phyloP scores from a whole-genome alignment of 2,329 filamentous ascomycete genomes.

The Tetracladium maxilliforme region DNA sequence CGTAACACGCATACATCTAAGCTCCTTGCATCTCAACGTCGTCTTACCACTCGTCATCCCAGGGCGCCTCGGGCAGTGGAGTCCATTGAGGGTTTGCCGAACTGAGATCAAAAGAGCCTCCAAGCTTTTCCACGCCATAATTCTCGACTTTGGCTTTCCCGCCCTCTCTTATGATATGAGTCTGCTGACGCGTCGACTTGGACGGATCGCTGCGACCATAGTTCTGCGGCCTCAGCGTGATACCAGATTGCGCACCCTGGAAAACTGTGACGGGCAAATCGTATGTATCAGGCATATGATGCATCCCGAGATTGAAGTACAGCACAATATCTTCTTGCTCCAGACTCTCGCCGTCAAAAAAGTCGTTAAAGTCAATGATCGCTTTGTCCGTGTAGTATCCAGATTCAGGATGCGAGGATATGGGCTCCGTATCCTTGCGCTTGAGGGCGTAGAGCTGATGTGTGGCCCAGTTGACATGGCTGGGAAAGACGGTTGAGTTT shows the following conservation, averaged over 20 bases:
- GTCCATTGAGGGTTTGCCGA: too few relatives aligned
- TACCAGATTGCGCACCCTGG: constrained; percentile 21
- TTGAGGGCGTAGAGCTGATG: constrained; percentile 22
- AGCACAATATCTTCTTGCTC: constrained; percentile 25
- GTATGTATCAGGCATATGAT: constrained; percentile 28
- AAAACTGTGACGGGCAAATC: constrained; percentile 19
- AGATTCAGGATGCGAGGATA: constrained; percentile 18
- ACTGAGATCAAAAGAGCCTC: too few relatives aligned
- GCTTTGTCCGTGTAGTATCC: constrained; percentile 20
- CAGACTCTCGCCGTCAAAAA: constrained; percentile 26
- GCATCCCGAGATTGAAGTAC: constrained; percentile 36
- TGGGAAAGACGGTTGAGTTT: constrained; percentile 18
- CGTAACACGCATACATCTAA: too few relatives aligned
- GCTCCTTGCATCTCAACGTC: too few relatives aligned
- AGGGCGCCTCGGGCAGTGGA: too few relatives aligned
- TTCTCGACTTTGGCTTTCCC: too few relatives aligned
- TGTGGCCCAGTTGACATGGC: constrained; percentile 17
- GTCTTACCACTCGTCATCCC: too few relatives aligned
- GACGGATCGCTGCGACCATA: too few relatives aligned
- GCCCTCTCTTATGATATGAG: too few relatives aligned
- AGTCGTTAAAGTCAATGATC: constrained; percentile 25
- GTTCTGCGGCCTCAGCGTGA: constrained; percentile 24
- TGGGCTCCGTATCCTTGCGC: constrained; percentile 29
- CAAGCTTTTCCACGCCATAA: too few relatives aligned
- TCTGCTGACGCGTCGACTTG: too few relatives aligned